Conservation (phyloP, 179 eudicot genomes). For the Drosera spatulata region DNA sequence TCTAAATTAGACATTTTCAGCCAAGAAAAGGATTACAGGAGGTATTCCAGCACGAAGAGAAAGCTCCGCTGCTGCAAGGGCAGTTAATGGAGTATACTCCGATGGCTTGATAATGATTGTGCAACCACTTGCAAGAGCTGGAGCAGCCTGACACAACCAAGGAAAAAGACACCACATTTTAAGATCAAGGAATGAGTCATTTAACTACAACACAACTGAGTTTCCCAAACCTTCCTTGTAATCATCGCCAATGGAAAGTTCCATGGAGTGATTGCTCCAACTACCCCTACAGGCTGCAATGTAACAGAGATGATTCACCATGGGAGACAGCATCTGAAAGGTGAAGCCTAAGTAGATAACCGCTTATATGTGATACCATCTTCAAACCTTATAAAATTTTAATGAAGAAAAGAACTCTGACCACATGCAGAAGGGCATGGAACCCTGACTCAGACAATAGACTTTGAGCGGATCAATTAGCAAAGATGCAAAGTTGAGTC, state of each 20-base stretch:
- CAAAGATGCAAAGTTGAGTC: too few species aligned
- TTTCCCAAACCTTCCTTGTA: constrained; percentile 63
- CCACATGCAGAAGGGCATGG: too few species aligned
- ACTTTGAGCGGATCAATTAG: too few species aligned
- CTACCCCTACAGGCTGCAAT: constrained; percentile 93
- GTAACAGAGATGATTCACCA: constrained; percentile 1
- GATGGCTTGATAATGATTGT: constrained; percentile 91
- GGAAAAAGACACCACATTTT: constrained; percentile 10
- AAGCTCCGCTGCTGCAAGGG: constrained; percentile 91
- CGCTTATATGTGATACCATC: too few species aligned
- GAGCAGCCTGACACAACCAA: constrained; percentile 61
- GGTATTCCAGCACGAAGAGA: constrained; percentile 95
- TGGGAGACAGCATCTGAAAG: neutral
- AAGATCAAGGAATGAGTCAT: neutral
- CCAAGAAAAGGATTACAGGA: constrained; percentile 39
- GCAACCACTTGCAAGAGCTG: constrained; percentile 98
- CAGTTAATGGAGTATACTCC: constrained; percentile 90
- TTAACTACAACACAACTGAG: neutral
- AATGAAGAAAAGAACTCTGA: too few species aligned
- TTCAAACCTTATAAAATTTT: too few species aligned
- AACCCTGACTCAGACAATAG: too few species aligned
- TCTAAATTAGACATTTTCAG: neutral
- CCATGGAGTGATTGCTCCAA: constrained; percentile 93
- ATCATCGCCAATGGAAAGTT: constrained; percentile 98
- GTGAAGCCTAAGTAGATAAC: neutral